phyloP scores from a whole-genome alignment of 768 basidiomycete genomes.

The Trametes villosa region DNA sequence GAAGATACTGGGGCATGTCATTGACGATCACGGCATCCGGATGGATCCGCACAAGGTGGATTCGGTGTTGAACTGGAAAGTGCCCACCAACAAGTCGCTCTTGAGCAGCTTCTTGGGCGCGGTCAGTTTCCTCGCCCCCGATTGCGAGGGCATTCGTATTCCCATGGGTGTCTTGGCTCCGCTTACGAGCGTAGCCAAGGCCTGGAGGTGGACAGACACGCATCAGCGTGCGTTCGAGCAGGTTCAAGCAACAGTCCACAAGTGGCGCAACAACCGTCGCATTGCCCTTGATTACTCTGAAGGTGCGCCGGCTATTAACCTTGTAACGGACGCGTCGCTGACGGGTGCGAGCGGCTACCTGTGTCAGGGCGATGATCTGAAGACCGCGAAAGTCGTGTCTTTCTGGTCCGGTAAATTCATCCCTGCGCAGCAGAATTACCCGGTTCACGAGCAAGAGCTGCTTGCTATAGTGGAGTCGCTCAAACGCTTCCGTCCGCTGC shows the following conservation, averaged over 20 bases:
- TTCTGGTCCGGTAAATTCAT: constrained; percentile 37
- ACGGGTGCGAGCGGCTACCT: constrained; percentile 26
- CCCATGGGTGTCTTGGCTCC: constrained; percentile 42
- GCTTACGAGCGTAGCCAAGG: constrained; percentile 16
- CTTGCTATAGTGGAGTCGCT: constrained; percentile 42
- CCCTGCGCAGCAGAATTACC: constrained; percentile 37
- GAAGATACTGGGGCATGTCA: constrained; percentile 30
- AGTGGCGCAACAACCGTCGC: constrained; percentile 24
- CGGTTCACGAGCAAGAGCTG: constrained; percentile 44
- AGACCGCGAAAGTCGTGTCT: constrained; percentile 19
- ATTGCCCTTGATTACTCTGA: constrained; percentile 30
- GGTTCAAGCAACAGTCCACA: constrained; percentile 21
- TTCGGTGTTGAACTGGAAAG: constrained; percentile 35
- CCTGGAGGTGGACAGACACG: constrained; percentile 35
- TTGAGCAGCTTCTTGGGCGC: constrained; percentile 40
- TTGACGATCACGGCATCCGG: constrained; percentile 42
- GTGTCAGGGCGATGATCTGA: constrained; percentile 28
- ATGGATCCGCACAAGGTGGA: constrained; percentile 53
- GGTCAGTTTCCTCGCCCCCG: constrained; percentile 40
- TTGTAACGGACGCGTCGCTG: constrained; percentile 31
- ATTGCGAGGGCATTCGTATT: constrained; percentile 36
- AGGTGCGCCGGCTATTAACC: constrained; percentile 25
- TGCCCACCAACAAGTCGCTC: constrained; percentile 36
- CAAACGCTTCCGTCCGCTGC: constrained; percentile 34
- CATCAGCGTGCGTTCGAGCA: constrained; percentile 39